Conservation (phyloP, 2,329 filamentous ascomycete species). For the Fusarium udum region DNA sequence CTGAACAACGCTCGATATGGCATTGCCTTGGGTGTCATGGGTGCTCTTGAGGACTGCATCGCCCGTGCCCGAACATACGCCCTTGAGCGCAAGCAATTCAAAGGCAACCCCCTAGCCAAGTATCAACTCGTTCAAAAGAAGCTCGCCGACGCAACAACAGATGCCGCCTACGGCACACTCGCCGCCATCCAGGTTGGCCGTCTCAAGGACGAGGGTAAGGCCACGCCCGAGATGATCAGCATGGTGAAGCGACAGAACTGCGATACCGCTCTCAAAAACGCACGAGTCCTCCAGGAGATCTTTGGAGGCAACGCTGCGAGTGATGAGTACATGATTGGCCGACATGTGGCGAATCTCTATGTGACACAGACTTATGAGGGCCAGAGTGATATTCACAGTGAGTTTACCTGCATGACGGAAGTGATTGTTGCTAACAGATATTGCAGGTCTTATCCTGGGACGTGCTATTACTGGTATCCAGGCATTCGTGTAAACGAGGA, state of each 20-base stretch:
- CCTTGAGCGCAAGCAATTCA: constrained; percentile 96
- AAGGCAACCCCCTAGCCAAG: constrained; percentile 90
- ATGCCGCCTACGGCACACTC: constrained; percentile 89
- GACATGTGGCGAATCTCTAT: constrained; percentile 95
- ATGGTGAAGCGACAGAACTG: constrained; percentile 99
- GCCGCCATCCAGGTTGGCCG: constrained; percentile 91
- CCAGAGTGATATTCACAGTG: constrained; percentile 96
- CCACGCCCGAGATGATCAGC: constrained; percentile 92
- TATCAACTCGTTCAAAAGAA: constrained; percentile 99
- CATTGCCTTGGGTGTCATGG: constrained; percentile 93
- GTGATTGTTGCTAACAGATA: constrained; percentile 35
- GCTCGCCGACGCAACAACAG: constrained; percentile 89
- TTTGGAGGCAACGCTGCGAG: constrained; percentile 99
- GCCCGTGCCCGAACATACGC: constrained; percentile 82
- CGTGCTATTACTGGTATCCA: constrained; percentile 79
- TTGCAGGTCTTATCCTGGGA: constrained; percentile 72
- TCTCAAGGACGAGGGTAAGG: constrained; percentile 90
- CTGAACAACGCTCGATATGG: constrained; percentile 93
- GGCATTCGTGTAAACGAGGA: constrained; percentile 70
- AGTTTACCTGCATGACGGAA: constrained; percentile 52
- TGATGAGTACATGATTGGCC: constrained; percentile 94
- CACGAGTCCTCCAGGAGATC: constrained; percentile 87
- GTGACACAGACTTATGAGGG: constrained; percentile 99
- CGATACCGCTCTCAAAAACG: constrained; percentile 83
- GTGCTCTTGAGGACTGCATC: constrained; percentile 92